Base-by-base conservation (phyloP, 2,329 filamentous ascomycete species). In the Beauveria sp. region DNA sequence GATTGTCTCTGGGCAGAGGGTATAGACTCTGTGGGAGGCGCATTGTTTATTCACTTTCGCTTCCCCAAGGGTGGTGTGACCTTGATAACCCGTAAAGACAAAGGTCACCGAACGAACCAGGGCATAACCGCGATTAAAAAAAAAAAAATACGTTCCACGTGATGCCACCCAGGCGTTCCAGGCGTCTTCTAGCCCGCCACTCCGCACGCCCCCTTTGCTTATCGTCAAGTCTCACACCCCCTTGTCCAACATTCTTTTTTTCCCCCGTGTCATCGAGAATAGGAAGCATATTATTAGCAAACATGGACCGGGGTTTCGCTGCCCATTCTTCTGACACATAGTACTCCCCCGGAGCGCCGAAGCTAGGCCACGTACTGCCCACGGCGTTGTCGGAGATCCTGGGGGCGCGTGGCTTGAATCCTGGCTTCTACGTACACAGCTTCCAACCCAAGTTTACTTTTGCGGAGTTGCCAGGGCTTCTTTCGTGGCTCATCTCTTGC, bases 121-220 rank as follows among this genome's bases (percentile, higher is more conserved):
- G 30, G 28, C 6, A 37, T 28, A 43, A 24, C 22, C 34, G 34
- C 34, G 28, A 24, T 5, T 20, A 46, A 14, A 28, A 43, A 34
- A 14, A 28, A 43, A 34, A 18, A 50, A 22, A 59, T 47, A 37
- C 14, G 26, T 4, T 54, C 57, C 57, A 46, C 41, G 50, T 60
- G 57, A 60, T 59, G 50, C 20, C 16, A n/a, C 4, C 57, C 24
- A 22, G 57, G 57, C 57, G 57, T 60, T 60, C 57, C 57, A 60
- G 48, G 56, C 56, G 56, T 47, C 48, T 60, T 60, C 57, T 60
- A 54, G 57, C 28, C 41, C 41, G 24, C 20, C 24, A 28, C 26
- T 54, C 58, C 58, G 18, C 50, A 54, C 58, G 30, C 58, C 41
- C 57, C 47, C 50, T 20, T 18, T 22, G 30, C 3, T 34, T 16